Base-by-base conservation (phyloP, 1,139 yeast species). In the Kodamaea anthophila region DNA sequence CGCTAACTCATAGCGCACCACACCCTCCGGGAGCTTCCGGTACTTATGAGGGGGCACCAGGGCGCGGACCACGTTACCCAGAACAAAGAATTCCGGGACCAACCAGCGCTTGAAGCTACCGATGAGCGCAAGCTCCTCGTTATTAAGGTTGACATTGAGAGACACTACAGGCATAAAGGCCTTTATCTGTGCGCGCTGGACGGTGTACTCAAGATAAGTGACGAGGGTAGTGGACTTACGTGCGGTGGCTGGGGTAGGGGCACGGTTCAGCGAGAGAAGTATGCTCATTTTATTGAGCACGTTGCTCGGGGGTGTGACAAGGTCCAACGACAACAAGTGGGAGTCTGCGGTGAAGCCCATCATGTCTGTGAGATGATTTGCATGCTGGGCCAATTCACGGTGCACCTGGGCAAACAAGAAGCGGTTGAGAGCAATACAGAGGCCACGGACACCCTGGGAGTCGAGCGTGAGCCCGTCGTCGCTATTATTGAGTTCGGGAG, bases 81-180 rank as follows among this genome's bases (percentile, higher is more conserved):
- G 29, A 5, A 74, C 73, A 42, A 66, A 74, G 46, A 80, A 78
- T 36, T 69, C 76, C 3, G 77, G 73, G 6, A 67, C 66, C 5
- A 82, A 54, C 87, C 91, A 80, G 26, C 69, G 66, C 26, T 64
- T 62, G 21, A 60, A 60, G 22, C 58, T 48, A 21, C 47, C 47
- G 15, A 66, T 48, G 20, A 47, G 32, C 12, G 46, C 52, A 38
- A 55, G 66, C 38, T 79, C 83, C 24, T 67, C 69, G 35, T 69
- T 65, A 20, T 67, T 51, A 31, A 81, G 55, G 33, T 72, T 65
- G 15, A 81, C 49, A 42, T 80, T 80, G 26, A 87, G 56, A 5
- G 81, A 71, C 22, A 87, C 53, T 6, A 86, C 63, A 2, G 80
- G 75, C 0, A 96, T 93, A 10, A 24, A 24, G 85, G 58, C 74